Conservation (phyloP, 305 asterid species). For the Rubia peregrina region DNA sequence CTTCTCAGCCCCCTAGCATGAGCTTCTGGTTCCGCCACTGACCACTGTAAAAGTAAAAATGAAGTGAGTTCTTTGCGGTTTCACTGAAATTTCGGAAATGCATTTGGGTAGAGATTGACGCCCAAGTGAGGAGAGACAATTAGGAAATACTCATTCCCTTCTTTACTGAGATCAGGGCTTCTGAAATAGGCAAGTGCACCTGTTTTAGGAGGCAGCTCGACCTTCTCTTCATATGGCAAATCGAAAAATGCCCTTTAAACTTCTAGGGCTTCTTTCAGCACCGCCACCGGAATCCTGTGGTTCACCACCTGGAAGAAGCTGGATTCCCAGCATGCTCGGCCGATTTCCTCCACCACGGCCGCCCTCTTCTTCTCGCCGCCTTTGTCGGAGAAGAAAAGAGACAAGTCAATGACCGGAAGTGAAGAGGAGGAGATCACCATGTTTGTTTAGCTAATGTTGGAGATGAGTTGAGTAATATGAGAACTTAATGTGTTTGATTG, state of each 20-base stretch:
- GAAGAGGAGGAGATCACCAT: not conserved
- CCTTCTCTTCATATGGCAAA: slow-evolving; percentile 37
- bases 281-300: slow-evolving; percentile 43
- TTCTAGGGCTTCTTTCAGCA: slow-evolving; percentile 25
- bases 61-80: no score
- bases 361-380: slow-evolving; percentile 14
- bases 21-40: no score
- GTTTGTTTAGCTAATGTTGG: not conserved
- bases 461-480: no score
- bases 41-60: no score
- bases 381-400: slow-evolving; percentile 37
- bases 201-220: no score
- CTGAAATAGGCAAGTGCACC: slow-evolving; percentile 43
- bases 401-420: slow-evolving; percentile 46
- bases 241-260: slow-evolving; percentile 35
- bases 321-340: slow-evolving; percentile 38
- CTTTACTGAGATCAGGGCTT: slow-evolving; percentile 26
- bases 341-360: slow-evolving; percentile 27
- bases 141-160: slow-evolving; percentile 42
- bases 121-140: slow-evolving; percentile 42
- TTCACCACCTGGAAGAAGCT: slow-evolving; percentile 54
- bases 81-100: slow-evolving; percentile 32
- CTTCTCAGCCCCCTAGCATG: no score
- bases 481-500: no score
- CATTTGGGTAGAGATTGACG: slow-evolving; percentile 40